These are phyloP conservation scores for Oryza officinalis DNA, from an alignment of 176 grass and related monocot genomes.

Conservation along the genomic window DNA sequence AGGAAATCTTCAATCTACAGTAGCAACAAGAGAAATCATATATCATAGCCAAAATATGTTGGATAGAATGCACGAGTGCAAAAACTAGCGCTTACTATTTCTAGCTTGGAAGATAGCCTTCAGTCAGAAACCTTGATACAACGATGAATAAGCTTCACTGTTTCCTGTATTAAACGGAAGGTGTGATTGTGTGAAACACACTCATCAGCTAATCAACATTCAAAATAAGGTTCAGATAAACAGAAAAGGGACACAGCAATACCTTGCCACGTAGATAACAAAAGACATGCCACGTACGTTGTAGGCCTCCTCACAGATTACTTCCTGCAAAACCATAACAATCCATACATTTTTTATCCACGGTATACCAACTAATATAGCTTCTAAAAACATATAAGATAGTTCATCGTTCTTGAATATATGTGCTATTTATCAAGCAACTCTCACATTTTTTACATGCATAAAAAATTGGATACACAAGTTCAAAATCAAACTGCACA, in stretches of 20 bases:
- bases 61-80: background rate
- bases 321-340: background rate
- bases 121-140: background rate
- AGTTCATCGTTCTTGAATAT: background rate
- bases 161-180: background rate
- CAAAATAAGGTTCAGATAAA: background rate
- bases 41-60: background rate
- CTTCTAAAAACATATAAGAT: background rate
- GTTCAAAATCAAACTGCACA: background rate
- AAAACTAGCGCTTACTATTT: background rate
- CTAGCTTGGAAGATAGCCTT: background rate
- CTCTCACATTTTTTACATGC: background rate
- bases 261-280: background rate
- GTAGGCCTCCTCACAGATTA: background rate
- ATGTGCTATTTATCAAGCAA: background rate
- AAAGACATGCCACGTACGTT: background rate
- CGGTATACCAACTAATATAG: background rate
- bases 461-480: background rate
- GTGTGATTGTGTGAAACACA: background rate
- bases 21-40: background rate
- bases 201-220: background rate
- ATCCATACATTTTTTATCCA: background rate
- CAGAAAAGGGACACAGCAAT: background rate
- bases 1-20: background rate
- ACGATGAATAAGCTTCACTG: background rate